Conservation (phyloP, 176 grass and related monocot genomes). For the Dendrocalamus sinicus region DNA sequence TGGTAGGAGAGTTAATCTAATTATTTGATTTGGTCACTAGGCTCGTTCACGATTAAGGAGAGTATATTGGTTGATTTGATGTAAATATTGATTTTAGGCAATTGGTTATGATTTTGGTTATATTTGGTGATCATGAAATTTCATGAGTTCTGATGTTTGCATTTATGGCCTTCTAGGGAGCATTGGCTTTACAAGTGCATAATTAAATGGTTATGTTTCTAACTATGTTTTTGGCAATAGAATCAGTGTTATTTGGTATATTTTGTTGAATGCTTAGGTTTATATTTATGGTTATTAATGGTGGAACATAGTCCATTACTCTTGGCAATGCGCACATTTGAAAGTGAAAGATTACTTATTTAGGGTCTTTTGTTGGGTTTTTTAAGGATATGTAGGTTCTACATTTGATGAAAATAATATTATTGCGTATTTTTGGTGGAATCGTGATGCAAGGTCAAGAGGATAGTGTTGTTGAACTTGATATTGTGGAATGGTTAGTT, state of each 20-base stretch:
- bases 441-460: neutral
- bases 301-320: neutral
- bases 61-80: neutral
- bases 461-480: conserved; percentile 19
- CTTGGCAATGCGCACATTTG: neutral
- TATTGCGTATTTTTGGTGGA: conserved; percentile 28
- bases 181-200: neutral
- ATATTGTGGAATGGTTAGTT: conserved; percentile 17
- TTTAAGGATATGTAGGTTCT: neutral
- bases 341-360: conserved; percentile 29
- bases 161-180: neutral
- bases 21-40: neutral
- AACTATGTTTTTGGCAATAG: neutral
- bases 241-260: neutral
- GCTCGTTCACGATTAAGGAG: neutral
- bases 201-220: conserved; percentile 2
- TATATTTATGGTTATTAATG: conserved; percentile 4
- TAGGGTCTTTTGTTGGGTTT: neutral
- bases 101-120: neutral
- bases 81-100: neutral
- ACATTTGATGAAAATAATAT: conserved; percentile 2
- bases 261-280: neutral
- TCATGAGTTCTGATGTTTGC: neutral
- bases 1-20: neutral
- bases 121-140: neutral